Percentiles rank a stretch among this genome's conserved stretches.
Evolutionary conservation across 2,329 filamentous ascomycete species (phyloP).

Genomic region (Coleophoma crateriformis): DNA sequence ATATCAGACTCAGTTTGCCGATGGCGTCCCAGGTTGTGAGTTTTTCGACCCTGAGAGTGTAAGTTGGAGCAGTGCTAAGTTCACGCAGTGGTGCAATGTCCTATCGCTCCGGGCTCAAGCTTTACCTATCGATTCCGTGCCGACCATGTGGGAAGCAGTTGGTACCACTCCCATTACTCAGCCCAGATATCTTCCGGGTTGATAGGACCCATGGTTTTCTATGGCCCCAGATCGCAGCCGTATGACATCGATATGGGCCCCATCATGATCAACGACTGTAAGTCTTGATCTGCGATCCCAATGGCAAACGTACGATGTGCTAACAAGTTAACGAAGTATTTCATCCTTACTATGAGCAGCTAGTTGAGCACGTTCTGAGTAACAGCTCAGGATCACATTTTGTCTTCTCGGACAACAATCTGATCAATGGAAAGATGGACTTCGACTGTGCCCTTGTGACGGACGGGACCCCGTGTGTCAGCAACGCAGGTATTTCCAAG

Average conservation of each 20-base stretch:
- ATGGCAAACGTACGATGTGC: too few species aligned
- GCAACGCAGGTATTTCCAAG: slow-evolving; percentile 23
- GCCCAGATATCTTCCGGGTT: slow-evolving; percentile 47
- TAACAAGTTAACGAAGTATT: too few species aligned
- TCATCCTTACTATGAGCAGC: too few species aligned
- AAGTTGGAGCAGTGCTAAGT: too few species aligned
- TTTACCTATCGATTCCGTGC: slow-evolving; percentile 18
- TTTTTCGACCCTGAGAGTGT: too few species aligned
- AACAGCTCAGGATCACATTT: too few species aligned
- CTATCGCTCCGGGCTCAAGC: slow-evolving; percentile 44
- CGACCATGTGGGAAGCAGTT: slow-evolving; percentile 40
- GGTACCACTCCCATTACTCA: slow-evolving; percentile 57
- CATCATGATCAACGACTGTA: slow-evolving; percentile 32
- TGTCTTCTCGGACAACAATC: slow-evolving; percentile 6
- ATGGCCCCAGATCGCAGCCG: slow-evolving; percentile 49
- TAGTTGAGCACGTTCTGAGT: too few species aligned
- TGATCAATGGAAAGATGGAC: slow-evolving; percentile 27
- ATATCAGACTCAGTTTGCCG: slow-evolving; percentile 27
- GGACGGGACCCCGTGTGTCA: slow-evolving; percentile 9
- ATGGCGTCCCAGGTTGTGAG: slow-evolving; percentile 33
- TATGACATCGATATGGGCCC: slow-evolving; percentile 60
- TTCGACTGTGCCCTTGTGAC: slow-evolving; percentile 19
- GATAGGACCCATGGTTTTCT: slow-evolving; percentile 54
- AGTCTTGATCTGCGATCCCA: not conserved
- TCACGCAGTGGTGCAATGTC: slow-evolving; percentile 50